phyloP scores from a whole-genome alignment of 352 stramenopile species.

The Lagenidium sp. region DNA sequence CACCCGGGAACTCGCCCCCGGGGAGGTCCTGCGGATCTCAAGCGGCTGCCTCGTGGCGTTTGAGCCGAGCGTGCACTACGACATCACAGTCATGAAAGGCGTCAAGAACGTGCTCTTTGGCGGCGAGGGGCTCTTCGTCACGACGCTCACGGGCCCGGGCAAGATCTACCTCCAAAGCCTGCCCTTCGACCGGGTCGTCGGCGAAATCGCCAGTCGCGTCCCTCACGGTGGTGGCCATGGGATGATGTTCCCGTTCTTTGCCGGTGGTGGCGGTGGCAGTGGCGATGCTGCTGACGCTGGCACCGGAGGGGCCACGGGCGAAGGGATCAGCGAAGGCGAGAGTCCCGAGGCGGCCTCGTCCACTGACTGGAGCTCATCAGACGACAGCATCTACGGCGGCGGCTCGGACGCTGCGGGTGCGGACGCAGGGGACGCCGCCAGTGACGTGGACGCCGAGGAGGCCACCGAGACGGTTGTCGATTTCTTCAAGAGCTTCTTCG shows the following conservation, averaged over 20 bases:
- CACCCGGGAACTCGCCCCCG: conserved; percentile 72
- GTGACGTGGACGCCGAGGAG: conserved; percentile 16
- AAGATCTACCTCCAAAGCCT: conserved; percentile 90
- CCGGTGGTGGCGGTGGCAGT: conserved; percentile 45
- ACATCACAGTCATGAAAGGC: conserved; percentile 88
- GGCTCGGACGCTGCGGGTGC: neutral
- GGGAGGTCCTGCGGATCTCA: conserved; percentile 88
- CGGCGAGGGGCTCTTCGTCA: conserved; percentile 92
- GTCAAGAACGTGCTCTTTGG: conserved; percentile 94
- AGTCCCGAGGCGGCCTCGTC: conserved; percentile 1
- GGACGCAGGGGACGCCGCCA: conserved; percentile 6
- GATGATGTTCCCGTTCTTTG: conserved; percentile 85
- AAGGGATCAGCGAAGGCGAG: conserved; percentile 3
- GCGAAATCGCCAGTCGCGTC: conserved; percentile 86
- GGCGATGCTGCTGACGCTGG: conserved; percentile 19
- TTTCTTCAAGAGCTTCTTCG: conserved; percentile 54
- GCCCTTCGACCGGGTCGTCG: conserved; percentile 89
- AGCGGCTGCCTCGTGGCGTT: conserved; percentile 91
- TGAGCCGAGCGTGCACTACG: conserved; percentile 76
- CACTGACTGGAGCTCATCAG: conserved; percentile 27
- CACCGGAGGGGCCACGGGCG: conserved; percentile 13
- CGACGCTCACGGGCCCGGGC: conserved; percentile 87
- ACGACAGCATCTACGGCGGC: conserved; percentile 36
- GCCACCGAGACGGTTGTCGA: conserved; percentile 32
- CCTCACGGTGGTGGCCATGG: conserved; percentile 64